phyloP scores from a whole-genome alignment of 75 land plant genomes.

The Pinus taeda region DNA sequence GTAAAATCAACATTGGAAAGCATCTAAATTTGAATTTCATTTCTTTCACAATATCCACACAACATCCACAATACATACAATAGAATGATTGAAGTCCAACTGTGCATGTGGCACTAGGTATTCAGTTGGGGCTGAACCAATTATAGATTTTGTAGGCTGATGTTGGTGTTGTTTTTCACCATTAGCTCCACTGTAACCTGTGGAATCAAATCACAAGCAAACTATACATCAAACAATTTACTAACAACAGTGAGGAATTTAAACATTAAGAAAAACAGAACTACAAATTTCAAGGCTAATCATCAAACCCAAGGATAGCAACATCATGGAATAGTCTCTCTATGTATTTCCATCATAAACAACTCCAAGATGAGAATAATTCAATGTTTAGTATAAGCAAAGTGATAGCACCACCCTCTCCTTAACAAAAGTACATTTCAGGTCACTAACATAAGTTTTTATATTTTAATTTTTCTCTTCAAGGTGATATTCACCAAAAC shows the following conservation, averaged over 20 bases:
- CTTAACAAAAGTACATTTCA: neutral
- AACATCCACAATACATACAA: slow-evolving; percentile 30
- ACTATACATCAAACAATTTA: neutral
- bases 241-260: neutral
- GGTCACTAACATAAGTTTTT: too few species aligned
- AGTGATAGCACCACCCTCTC: neutral
- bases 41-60: neutral
- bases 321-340: neutral
- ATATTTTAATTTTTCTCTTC: neutral
- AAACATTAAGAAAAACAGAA: neutral
- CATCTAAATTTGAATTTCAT: neutral
- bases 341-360: neutral
- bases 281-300: neutral
- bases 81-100: slow-evolving; percentile 71
- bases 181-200: slow-evolving; percentile 4
- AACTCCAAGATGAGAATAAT: neutral
- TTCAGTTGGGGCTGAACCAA: slow-evolving; percentile 18
- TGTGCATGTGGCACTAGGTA: slow-evolving; percentile 62
- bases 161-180: slow-evolving; percentile 1
- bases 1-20: slow-evolving; percentile 10
- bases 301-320: neutral
- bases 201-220: neutral
- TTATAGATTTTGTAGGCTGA: neutral
- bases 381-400: neutral
- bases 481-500: neutral